phyloP scores from a whole-genome alignment of 176 grass and related monocot genomes.

The Ensete ventricosum region DNA sequence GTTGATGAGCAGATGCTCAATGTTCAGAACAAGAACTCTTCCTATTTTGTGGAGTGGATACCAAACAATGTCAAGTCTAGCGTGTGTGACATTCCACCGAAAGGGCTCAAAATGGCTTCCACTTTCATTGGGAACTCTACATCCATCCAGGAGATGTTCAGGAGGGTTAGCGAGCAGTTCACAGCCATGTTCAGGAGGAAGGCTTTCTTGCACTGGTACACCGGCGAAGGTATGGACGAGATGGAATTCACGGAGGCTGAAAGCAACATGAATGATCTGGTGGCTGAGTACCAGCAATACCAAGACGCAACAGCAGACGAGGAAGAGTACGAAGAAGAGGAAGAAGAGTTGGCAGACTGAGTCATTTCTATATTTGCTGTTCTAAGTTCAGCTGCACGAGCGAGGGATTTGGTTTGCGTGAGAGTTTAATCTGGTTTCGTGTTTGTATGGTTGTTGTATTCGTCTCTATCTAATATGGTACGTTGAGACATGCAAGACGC shows the following conservation, averaged over 20 bases:
- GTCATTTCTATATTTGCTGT: not conserved
- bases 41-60: slow-evolving; percentile 17
- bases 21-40: slow-evolving; percentile 13
- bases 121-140: slow-evolving; percentile 11
- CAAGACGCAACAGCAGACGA: slow-evolving; percentile 12
- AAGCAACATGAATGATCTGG: slow-evolving; percentile 29
- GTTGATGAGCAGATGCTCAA: slow-evolving; percentile 18
- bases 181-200: slow-evolving; percentile 26
- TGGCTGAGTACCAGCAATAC: slow-evolving; percentile 14
- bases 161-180: slow-evolving; percentile 25
- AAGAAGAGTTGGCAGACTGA: not conserved
- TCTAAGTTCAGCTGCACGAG: not conserved
- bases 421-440: not conserved
- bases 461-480: not conserved
- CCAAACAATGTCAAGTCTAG: slow-evolving; percentile 17
- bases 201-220: slow-evolving; percentile 32
- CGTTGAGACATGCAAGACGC: not conserved
- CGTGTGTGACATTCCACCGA: slow-evolving; percentile 17
- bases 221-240: slow-evolving; percentile 25
- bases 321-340: not conserved
- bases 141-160: slow-evolving; percentile 18
- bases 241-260: slow-evolving; percentile 31
- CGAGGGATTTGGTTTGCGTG: not conserved
- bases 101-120: slow-evolving; percentile 11
- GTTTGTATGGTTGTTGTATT: not conserved